phyloP scores from a whole-genome alignment of 345 rosid species.

The Alliaria petiolata region DNA sequence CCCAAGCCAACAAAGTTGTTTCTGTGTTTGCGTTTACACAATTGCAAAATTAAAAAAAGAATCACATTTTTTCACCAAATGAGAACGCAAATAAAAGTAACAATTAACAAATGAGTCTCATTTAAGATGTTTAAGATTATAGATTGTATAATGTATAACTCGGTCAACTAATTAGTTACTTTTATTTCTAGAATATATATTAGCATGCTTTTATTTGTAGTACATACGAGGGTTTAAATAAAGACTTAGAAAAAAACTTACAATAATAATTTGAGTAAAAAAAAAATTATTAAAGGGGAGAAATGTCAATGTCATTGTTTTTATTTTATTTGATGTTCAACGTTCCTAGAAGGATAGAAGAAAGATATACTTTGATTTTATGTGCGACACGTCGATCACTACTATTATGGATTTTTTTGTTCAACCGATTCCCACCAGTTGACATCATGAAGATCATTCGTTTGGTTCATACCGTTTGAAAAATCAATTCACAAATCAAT shows the following conservation, averaged over 20 bases:
- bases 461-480: constrained; percentile 28
- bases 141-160: too few relatives aligned
- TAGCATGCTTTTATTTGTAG: too few relatives aligned
- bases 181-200: too few relatives aligned
- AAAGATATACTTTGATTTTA: not conserved
- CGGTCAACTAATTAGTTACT: too few relatives aligned
- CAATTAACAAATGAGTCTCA: too few relatives aligned
- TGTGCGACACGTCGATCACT: constrained; percentile 21
- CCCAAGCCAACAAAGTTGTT: not conserved
- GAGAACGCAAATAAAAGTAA: not conserved
- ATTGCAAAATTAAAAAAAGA: too few relatives aligned
- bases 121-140: too few relatives aligned
- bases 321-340: constrained; percentile 1
- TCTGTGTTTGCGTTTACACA: too few relatives aligned
- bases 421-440: constrained; percentile 20
- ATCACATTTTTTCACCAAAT: not conserved
- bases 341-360: not conserved
- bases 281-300: not conserved
- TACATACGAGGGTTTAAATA: too few relatives aligned
- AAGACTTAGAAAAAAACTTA: too few relatives aligned
- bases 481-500: constrained; percentile 25
- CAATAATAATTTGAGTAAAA: too few relatives aligned
- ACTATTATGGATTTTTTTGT: constrained; percentile 19
- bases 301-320: constrained; percentile 15
- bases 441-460: constrained; percentile 36